phyloP scores from a whole-genome alignment of 2,329 filamentous ascomycete species.

The Hypoxylon sp. region DNA sequence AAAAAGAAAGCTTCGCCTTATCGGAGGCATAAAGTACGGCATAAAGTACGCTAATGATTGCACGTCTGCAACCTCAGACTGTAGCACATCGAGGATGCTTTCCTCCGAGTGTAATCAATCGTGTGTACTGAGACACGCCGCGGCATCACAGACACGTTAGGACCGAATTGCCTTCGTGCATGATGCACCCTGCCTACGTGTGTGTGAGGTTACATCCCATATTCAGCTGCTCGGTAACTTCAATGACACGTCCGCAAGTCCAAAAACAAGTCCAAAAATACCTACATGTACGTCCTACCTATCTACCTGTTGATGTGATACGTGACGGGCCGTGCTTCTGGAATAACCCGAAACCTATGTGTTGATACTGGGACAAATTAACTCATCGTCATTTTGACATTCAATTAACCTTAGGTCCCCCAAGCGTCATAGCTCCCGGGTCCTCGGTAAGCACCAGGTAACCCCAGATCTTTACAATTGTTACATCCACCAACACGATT shows the following conservation, averaged over 20 bases:
- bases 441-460: slow-evolving; percentile 11
- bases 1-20: neutral
- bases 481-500: neutral
- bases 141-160: slow-evolving; percentile 15
- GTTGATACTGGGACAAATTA: slow-evolving; percentile 2
- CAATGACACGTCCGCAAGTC: slow-evolving; percentile 17
- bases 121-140: slow-evolving; percentile 1
- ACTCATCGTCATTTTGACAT: slow-evolving; percentile 4
- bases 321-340: neutral
- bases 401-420: neutral
- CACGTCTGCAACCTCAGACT: neutral
- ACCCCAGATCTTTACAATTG: slow-evolving; percentile 4
- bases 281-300: neutral
- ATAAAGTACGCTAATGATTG: neutral
- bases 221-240: slow-evolving; percentile 9
- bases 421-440: slow-evolving; percentile 4
- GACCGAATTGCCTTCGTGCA: slow-evolving; percentile 14
- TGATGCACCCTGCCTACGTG: neutral
- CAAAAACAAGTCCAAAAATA: slow-evolving; percentile 1
- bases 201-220: slow-evolving; percentile 33
- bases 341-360: neutral
- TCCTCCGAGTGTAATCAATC: slow-evolving; percentile 3
- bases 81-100: neutral
- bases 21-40: neutral
- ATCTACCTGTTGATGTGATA: slow-evolving; percentile 1